These are phyloP conservation scores for Didymella pomorum DNA, from an alignment of 2,329 filamentous ascomycete genomes.

Conservation along the genomic window DNA sequence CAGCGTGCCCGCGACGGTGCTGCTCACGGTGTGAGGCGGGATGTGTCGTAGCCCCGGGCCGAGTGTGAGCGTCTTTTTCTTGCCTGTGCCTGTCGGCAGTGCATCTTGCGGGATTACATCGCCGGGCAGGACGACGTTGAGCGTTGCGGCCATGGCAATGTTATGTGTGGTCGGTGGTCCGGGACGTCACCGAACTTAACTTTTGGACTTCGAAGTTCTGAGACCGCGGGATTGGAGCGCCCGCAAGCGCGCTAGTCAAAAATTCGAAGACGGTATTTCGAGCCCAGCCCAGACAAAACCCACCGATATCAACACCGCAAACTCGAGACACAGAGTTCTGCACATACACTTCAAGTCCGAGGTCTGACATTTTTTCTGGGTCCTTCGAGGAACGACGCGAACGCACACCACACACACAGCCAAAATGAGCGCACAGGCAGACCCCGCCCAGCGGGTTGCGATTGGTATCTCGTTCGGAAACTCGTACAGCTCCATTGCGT, in stretches of 20 bases:
- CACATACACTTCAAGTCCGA: neutral
- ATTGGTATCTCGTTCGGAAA: constrained; percentile 99
- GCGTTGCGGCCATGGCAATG: constrained; percentile 62
- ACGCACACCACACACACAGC: constrained; percentile 14
- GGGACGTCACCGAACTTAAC: constrained; percentile 15
- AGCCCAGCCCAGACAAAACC: constrained; percentile 3
- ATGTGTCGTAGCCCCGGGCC: constrained; percentile 85
- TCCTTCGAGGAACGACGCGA: neutral
- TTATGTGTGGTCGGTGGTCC: neutral
- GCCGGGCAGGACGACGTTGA: constrained; percentile 79
- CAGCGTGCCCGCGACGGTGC: constrained; percentile 73
- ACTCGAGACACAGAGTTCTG: constrained; percentile 9
- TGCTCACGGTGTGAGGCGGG: constrained; percentile 75
- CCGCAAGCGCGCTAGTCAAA: neutral
- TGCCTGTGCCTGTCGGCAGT: constrained; percentile 71
- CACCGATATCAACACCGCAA: constrained; percentile 11
- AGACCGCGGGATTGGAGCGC: neutral
- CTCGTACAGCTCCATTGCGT: constrained; percentile 96
- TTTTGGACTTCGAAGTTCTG: constrained; percentile 2
- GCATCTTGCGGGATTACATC: constrained; percentile 72
- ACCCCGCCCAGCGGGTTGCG: constrained; percentile 66
- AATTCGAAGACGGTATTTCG: constrained; percentile 8
- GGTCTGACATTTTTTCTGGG: neutral
- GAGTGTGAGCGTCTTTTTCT: constrained; percentile 74
- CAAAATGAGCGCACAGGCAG: constrained; percentile 61